phyloP scores from a whole-genome alignment of 164 flowering plant species.

The Chimonanthus salicifolius region DNA sequence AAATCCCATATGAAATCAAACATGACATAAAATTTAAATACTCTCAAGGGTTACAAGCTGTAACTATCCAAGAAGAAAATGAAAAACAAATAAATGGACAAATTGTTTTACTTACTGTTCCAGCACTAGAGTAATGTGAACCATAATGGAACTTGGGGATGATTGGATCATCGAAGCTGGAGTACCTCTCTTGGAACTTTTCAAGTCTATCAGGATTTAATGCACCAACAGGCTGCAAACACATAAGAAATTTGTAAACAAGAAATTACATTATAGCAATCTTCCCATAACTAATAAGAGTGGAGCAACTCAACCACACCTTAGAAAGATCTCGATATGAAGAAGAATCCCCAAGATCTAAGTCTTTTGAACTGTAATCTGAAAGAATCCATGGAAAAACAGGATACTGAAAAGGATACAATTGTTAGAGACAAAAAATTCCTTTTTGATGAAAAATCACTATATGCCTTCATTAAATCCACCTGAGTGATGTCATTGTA shows the following conservation, averaged over 20 bases:
- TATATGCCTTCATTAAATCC: conserved; percentile 5
- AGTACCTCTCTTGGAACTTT: conserved; percentile 89
- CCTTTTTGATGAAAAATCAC: no score
- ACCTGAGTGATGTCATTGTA: conserved; percentile 99
- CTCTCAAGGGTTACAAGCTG: neutral
- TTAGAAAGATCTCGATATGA: conserved; percentile 88
- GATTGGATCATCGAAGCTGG: conserved; percentile 88
- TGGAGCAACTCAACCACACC: conserved; percentile 32
- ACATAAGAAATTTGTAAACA: conserved; percentile 5
- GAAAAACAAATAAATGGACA: neutral
- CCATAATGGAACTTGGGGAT: conserved; percentile 99
- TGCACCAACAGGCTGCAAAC: conserved; percentile 94
- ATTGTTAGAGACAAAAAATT: conserved; percentile 3
- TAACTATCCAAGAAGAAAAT: neutral
- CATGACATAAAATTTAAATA: no score
- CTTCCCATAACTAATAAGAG: conserved; percentile 3
- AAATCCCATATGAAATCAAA: no score
- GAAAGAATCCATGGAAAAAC: conserved; percentile 98
- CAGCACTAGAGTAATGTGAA: conserved; percentile 99
- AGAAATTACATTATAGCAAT: neutral
- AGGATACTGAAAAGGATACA: conserved; percentile 69
- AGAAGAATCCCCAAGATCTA: conserved; percentile 74
- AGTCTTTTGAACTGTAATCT: conserved; percentile 68
- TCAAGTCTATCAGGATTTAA: conserved; percentile 70
- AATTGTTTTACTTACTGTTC: conserved; percentile 54